Evolutionary conservation across 164 flowering plant genomes (phyloP).

Genomic region (Platanus orientalis): DNA sequence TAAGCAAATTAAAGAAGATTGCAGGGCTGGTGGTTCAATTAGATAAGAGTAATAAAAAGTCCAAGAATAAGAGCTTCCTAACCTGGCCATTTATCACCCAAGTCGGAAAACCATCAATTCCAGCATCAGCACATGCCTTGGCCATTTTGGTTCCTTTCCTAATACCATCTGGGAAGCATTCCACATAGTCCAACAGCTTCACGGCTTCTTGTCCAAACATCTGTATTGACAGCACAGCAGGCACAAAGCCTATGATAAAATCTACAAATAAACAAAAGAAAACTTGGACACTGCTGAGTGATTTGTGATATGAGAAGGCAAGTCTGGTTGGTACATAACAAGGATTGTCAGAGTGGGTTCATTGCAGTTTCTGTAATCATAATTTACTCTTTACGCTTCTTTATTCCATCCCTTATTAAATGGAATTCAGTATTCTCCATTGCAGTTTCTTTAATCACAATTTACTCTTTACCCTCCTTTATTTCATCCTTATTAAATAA

Average conservation of each 20-base stretch:
- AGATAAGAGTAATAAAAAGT: background rate
- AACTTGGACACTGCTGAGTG: too few relatives aligned
- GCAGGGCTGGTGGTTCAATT: background rate
- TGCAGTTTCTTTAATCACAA: too few relatives aligned
- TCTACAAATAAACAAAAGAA: background rate
- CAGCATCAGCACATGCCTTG: slow-evolving; percentile 53
- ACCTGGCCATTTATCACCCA: slow-evolving; percentile 96
- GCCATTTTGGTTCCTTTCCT: slow-evolving; percentile 60
- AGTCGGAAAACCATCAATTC: slow-evolving; percentile 86
- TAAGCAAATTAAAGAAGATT: too few relatives aligned
- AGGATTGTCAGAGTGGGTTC: too few relatives aligned
- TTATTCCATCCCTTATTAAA: too few relatives aligned
- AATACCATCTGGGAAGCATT: slow-evolving; percentile 90
- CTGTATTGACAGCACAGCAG: slow-evolving; percentile 26
- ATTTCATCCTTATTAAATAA: too few relatives aligned
- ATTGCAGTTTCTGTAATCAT: too few relatives aligned
- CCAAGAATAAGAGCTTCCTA: slow-evolving; percentile 9
- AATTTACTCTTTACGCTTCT: too few relatives aligned
- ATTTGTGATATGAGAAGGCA: too few relatives aligned
- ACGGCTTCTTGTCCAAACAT: slow-evolving; percentile 92
- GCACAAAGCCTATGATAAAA: background rate
- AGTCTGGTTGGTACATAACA: too few relatives aligned
- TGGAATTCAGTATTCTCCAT: too few relatives aligned
- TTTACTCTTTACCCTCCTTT: too few relatives aligned
- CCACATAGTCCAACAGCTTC: slow-evolving; percentile 74